These are phyloP conservation scores for Cadophora gregata DNA, from an alignment of 2,329 filamentous ascomycete genomes.

Conservation along the genomic window DNA sequence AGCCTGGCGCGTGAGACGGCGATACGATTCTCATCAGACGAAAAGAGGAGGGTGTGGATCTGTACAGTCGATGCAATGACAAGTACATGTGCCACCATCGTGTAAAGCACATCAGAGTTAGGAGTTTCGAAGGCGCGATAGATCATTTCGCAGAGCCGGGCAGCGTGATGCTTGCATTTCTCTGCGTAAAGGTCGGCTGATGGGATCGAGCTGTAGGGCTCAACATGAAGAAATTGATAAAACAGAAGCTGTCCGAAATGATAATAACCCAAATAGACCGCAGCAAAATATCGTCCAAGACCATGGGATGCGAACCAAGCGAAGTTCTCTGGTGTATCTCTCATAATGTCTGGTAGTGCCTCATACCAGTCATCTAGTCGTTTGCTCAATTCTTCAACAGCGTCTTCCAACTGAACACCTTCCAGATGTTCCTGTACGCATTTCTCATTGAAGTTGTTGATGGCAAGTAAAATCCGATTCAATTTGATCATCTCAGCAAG, in stretches of 20 bases:
- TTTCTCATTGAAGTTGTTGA: conserved; percentile 48
- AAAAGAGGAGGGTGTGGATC: conserved; percentile 53
- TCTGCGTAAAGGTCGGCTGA: conserved; percentile 43
- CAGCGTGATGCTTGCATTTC: conserved; percentile 50
- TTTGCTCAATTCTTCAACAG: conserved; percentile 38
- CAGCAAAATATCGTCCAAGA: conserved; percentile 51
- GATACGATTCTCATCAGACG: conserved; percentile 47
- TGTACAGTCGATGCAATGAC: conserved; percentile 54
- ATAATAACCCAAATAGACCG: conserved; percentile 54
- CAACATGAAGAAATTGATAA: conserved; percentile 52
- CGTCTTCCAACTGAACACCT: conserved; percentile 23
- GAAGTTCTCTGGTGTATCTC: conserved; percentile 50
- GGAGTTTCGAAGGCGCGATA: conserved; percentile 47
- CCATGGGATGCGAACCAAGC: conserved; percentile 46
- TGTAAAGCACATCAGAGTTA: conserved; percentile 51
- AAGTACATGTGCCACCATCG: conserved; percentile 53
- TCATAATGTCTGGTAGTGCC: conserved; percentile 46
- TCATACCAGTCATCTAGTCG: conserved; percentile 47
- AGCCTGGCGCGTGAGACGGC: conserved; percentile 46
- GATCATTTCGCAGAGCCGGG: conserved; percentile 49
- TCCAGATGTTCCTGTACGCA: conserved; percentile 40
- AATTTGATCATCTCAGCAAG: conserved; percentile 49
- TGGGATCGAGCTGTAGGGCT: conserved; percentile 30
- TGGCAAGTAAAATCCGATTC: conserved; percentile 48
- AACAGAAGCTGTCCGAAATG: conserved; percentile 54